Evolutionary conservation across 2,329 filamentous ascomycete genomes (phyloP), one percentile per base, ranked within the genome.

Genomic region (Colletotrichum gloeosporioides): DNA sequence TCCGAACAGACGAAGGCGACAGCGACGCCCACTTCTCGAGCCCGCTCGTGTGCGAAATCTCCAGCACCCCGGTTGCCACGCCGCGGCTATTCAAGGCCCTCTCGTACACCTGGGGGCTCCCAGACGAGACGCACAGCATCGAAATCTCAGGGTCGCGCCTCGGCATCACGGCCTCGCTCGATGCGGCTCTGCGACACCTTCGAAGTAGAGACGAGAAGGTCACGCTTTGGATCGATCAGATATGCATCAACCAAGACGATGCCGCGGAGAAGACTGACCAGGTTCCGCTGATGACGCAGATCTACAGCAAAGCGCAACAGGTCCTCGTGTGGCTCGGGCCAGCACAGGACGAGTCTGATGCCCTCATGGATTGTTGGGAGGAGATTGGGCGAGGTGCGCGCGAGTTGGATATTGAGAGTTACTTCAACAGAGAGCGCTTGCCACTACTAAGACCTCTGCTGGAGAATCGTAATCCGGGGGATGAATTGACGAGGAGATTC

Each of bases 231-330:
- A 82, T 85, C 4, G 85, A 86, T 49, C 85, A 86, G 78, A 79
- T 86, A 57, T 87, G 85, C 77, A 86, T 87, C 71, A 85, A 87
- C 71, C 85, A 86, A 73, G 79, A 80, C 4, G 82, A 86, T 61
- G 78, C 83, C 18, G 76, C 73, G 4, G 85, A 86, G 76, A 81
- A 84, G 55, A 82, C 81, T 65, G 78, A 79, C 8, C 85, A 87
- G 79, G 84, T 87, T n/a, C 78, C 78, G 36, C 72, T 86, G 18
- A 87, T 86, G 85, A 83, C 84, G 62, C 78, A 79, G 12, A 82
- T 86, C 10, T 86, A 85, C 72, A 80, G 82, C 55, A 81, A 81
- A 36, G 84, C 85, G 6, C 49, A 77, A 4, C 80, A 79, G 27
- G 80, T 85, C 9, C 73, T 85, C 32, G 83, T 86, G 53, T 86